Conservation (phyloP, 1,139 yeast species). For the Maudiozyma humilis region DNA sequence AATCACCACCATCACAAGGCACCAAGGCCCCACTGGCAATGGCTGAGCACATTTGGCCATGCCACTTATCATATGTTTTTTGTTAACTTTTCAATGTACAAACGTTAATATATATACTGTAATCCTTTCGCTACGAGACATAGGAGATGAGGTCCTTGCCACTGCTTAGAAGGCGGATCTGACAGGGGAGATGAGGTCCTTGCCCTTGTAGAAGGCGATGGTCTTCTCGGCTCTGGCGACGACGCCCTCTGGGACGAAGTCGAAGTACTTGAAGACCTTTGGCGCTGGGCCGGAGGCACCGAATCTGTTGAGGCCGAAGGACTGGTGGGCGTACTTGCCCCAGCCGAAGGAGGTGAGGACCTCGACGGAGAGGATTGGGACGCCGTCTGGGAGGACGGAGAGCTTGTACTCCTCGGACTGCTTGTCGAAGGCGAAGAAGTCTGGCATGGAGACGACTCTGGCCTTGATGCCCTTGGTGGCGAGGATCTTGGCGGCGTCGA, state of each 20-base stretch:
- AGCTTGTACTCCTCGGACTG: conserved; percentile 75
- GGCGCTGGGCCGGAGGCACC: conserved; percentile 95
- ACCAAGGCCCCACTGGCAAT: too few species aligned
- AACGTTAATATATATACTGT: too few species aligned
- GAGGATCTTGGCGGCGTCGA: conserved; percentile 72
- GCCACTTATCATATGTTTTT: too few species aligned
- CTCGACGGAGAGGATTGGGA: conserved; percentile 90
- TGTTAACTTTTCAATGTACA: too few species aligned
- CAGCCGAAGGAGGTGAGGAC: conserved; percentile 89
- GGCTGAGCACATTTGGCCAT: too few species aligned
- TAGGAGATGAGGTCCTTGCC: too few species aligned
- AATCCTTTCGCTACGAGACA: too few species aligned
- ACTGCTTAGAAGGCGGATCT: conserved; percentile 51
- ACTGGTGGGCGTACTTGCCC: conserved; percentile 94
- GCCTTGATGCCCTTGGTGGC: conserved; percentile 62
- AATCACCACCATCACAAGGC: too few species aligned
- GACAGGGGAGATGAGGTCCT: conserved; percentile 64
- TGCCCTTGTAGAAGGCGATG: conserved; percentile 76
- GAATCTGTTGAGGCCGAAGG: conserved; percentile 89
- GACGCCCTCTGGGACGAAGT: conserved; percentile 89
- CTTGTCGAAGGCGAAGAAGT: conserved; percentile 79
- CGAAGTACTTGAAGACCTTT: conserved; percentile 77
- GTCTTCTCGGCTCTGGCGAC: conserved; percentile 80
- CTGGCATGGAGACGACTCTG: conserved; percentile 86
- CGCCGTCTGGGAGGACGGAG: conserved; percentile 87